Base-by-base conservation (phyloP, 176 grass and related monocot species). In the Rhynchospora tenuis region DNA sequence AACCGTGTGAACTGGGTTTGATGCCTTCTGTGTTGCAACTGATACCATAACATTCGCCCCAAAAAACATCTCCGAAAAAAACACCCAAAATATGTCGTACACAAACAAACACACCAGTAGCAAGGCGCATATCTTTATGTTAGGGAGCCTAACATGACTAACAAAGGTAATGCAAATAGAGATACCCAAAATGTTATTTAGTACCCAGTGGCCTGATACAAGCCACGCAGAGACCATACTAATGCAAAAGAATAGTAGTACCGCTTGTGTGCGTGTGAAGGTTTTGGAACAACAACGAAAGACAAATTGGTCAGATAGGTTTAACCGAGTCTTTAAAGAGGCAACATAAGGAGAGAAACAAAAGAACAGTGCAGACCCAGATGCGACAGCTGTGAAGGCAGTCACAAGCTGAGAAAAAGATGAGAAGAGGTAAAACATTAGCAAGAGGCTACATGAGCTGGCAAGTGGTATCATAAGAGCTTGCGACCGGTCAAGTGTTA, bases 1-100 rank as follows among this genome's bases (percentile, higher is more conserved):
- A 51, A 99, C 96, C 2, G 88, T 95, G 77, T 99, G 96, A 56
- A 99, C 88, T 42, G 96, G 96, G 83, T 99, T 99, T 80, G 92
- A 91, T 62, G 96, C 96, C 82, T 99, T 99, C 82, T 99, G 96
- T 16, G 96, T 99, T 82, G 96, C 96, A 51, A 99, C 96, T 24
- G 93, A 99, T 9, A 99, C 96, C 96, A 99, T 99, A 62, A 99
- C 96, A 89, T 99, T 99, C 73, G 96, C 93, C 82, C 93, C 96
- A 16, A 99, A 99, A 44, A 99, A 93, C 64, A 80, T 93, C 85
- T 99, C 96, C 0, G 96, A 99, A 86, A 99, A 99, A 86, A 99
- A 99, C 33, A 95, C 96, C 96, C 96, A 95, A 78, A 99, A 99
- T 75, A 99, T 91, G 81, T 99, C 93, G 6, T 99, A 99, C 33